Conservation (phyloP, 2,329 filamentous ascomycete genomes). For the Pseudogymnoascus sp. region DNA sequence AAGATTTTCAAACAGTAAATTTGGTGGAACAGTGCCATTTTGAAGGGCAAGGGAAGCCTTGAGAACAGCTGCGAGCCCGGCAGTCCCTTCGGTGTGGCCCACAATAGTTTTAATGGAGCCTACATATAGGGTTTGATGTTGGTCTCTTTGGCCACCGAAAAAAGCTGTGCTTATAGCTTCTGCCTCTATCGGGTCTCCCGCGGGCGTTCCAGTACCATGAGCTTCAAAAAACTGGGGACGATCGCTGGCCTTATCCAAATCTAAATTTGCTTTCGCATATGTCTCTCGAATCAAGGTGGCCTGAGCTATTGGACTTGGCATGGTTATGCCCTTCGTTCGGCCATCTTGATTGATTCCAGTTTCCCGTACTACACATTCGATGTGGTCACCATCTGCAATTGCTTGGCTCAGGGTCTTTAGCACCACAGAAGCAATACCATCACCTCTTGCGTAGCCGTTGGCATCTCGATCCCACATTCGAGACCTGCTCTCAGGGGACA, state of each 20-base stretch:
- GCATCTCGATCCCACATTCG: conserved; percentile 33
- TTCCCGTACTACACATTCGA: conserved; percentile 36
- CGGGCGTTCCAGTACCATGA: conserved; percentile 23
- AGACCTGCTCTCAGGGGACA: conserved; percentile 27
- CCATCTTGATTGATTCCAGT: conserved; percentile 39
- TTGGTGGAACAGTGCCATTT: conserved; percentile 24
- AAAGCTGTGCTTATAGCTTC: conserved; percentile 9
- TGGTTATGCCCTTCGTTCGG: conserved; percentile 35
- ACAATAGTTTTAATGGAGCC: conserved; percentile 23
- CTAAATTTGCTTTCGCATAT: conserved; percentile 17
- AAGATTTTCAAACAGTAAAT: conserved; percentile 22
- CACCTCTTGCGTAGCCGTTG: conserved; percentile 40
- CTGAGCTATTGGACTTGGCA: conserved; percentile 33
- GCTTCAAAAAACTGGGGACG: conserved; percentile 41
- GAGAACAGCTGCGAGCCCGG: conserved; percentile 21
- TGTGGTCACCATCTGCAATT: conserved; percentile 34
- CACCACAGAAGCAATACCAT: conserved; percentile 35
- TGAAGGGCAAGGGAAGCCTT: conserved; percentile 26
- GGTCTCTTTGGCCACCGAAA: background rate
- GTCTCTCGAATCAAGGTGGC: conserved; percentile 24
- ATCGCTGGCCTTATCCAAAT: conserved; percentile 31
- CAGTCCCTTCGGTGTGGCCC: conserved; percentile 22
- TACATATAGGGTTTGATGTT: conserved; percentile 11
- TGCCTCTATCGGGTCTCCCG: conserved; percentile 17
- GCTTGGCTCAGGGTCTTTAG: conserved; percentile 37